Evolutionary conservation across 163 green algal genomes (phyloP).

Genomic region (Coccomyxa subellipsoidea): DNA sequence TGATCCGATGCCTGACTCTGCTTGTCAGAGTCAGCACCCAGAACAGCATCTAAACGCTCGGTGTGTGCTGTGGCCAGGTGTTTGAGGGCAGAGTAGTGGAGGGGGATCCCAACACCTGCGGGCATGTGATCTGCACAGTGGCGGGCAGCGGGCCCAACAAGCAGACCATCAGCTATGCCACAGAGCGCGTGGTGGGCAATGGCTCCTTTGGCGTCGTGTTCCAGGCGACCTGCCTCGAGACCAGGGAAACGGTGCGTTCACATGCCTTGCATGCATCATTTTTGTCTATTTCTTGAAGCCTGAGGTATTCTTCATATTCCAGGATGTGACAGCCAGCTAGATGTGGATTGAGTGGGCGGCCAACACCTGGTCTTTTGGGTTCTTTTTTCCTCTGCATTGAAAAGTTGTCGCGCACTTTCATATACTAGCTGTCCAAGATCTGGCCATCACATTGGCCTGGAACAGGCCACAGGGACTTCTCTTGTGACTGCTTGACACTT

Average conservation of each 20-base stretch:
- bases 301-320: too few species aligned
- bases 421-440: too few species aligned
- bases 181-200: conserved; percentile 93
- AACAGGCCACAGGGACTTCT: neutral
- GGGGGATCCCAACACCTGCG: conserved; percentile 58
- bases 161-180: conserved; percentile 74
- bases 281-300: neutral
- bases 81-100: conserved; percentile 76
- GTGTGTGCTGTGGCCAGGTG: conserved; percentile 38
- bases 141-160: conserved; percentile 9
- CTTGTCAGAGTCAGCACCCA: neutral
- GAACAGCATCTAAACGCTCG: too few species aligned
- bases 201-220: conserved; percentile 98
- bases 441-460: neutral
- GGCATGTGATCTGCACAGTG: conserved; percentile 49
- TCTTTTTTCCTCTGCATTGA: too few species aligned
- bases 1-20: neutral
- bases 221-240: conserved; percentile 95
- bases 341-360: too few species aligned
- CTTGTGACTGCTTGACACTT: neutral
- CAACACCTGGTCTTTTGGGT: too few species aligned
- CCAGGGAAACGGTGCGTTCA: conserved; percentile 72
- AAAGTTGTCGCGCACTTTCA: too few species aligned
- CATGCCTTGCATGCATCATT: conserved; percentile 7
- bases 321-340: too few species aligned